A percentile compares a stretch with the other conserved stretches of the same genome.
These are phyloP conservation scores for Talaromyces sp. DNA, from an alignment of 2,329 filamentous ascomycete genomes.

Conservation along the genomic window DNA sequence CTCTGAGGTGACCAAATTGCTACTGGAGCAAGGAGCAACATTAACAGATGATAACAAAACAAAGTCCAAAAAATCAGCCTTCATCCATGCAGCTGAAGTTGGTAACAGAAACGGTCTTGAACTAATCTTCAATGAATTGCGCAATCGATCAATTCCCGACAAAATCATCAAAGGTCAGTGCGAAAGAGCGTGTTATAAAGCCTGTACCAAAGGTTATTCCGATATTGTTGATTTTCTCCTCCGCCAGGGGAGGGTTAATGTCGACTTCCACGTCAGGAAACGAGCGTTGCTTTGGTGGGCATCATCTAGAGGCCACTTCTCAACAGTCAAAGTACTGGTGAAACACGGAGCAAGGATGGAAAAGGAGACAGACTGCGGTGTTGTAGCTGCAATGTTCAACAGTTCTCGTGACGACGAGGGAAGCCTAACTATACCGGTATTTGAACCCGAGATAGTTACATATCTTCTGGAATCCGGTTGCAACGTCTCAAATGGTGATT, in stretches of 20 bases:
- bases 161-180: background rate
- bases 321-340: background rate
- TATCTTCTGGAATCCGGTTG: background rate
- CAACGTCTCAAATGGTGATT: conserved; percentile 3
- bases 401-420: no score
- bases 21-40: background rate
- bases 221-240: background rate
- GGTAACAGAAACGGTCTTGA: background rate
- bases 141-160: background rate
- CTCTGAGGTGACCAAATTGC: background rate
- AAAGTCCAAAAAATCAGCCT: background rate
- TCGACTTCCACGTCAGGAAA: background rate
- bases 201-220: background rate
- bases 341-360: conserved; percentile 7
- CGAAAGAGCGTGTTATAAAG: background rate
- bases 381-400: background rate
- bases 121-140: background rate
- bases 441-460: no score
- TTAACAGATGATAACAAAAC: background rate
- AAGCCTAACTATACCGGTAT: no score
- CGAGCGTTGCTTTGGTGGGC: background rate
- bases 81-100: background rate
- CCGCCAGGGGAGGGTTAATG: background rate
- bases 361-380: background rate
- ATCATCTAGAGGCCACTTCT: background rate